phyloP scores from a whole-genome alignment of 2,329 filamentous ascomycete species.

The Coniella lustricola region DNA sequence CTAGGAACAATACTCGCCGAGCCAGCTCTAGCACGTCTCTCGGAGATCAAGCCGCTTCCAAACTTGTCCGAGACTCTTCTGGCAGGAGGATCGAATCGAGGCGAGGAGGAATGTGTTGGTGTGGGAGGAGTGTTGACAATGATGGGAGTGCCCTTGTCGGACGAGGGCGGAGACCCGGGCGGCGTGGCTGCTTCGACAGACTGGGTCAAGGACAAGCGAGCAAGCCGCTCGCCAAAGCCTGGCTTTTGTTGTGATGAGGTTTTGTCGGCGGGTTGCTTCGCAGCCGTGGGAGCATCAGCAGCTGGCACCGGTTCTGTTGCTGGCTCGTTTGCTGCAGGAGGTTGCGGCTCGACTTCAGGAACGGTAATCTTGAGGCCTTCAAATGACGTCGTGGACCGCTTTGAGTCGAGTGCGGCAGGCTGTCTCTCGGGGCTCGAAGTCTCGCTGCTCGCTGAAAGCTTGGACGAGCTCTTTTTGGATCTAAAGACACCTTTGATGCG shows the following conservation, averaged over 20 bases:
- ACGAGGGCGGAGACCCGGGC: slow-evolving; percentile 45
- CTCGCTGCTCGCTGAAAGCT: slow-evolving; percentile 27
- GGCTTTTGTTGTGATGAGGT: slow-evolving; percentile 12
- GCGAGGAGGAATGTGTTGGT: slow-evolving; percentile 40
- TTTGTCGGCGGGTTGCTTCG: slow-evolving; percentile 15
- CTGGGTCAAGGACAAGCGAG: slow-evolving; percentile 24
- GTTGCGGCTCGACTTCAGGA: slow-evolving; percentile 4
- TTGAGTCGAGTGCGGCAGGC: slow-evolving; percentile 10
- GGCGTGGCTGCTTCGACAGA: slow-evolving; percentile 26
- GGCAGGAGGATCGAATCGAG: slow-evolving; percentile 20
- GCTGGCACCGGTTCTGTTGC: neutral
- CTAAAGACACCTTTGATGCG: slow-evolving; percentile 68
- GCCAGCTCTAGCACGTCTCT: slow-evolving; percentile 48
- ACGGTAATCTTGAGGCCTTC: slow-evolving; percentile 10
- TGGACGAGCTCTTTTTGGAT: slow-evolving; percentile 39
- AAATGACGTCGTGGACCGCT: slow-evolving; percentile 5
- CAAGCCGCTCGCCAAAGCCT: slow-evolving; percentile 19
- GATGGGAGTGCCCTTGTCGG: slow-evolving; percentile 39
- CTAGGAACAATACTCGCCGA: slow-evolving; percentile 60
- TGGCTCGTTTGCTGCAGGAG: neutral
- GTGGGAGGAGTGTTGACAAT: slow-evolving; percentile 64
- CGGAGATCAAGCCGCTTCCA: slow-evolving; percentile 58
- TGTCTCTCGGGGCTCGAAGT: slow-evolving; percentile 33
- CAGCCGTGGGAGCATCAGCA: neutral
- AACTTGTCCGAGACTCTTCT: slow-evolving; percentile 19